These are phyloP conservation scores for Monilinia aucupariae DNA, from an alignment of 2,329 filamentous ascomycete genomes.

Conservation along the genomic window DNA sequence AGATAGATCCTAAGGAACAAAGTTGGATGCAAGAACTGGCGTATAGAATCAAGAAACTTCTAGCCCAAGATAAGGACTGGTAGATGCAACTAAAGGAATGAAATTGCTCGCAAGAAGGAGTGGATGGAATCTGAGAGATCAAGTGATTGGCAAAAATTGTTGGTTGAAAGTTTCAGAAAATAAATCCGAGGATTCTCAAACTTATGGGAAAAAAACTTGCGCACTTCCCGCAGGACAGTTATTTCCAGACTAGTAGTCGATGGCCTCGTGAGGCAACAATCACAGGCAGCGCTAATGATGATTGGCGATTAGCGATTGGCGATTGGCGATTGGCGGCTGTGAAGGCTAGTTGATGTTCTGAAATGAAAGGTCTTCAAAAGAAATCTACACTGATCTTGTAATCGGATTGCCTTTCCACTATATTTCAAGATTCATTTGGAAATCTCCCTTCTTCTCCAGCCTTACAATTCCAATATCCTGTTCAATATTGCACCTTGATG, in stretches of 20 bases:
- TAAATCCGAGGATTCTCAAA: neutral
- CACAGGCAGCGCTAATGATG: neutral
- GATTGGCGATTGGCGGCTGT: no score
- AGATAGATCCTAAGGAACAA: neutral
- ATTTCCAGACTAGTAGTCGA: neutral
- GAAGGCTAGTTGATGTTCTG: neutral
- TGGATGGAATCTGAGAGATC: no score
- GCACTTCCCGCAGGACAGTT: no score
- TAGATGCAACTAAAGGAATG: no score
- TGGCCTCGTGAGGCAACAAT: neutral
- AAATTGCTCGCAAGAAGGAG: neutral
- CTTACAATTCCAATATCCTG: neutral
- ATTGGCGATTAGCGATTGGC: neutral
- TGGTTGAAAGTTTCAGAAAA: neutral
- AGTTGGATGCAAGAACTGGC: no score
- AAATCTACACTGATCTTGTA: neutral
- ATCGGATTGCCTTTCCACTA: neutral
- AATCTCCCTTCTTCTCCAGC: neutral
- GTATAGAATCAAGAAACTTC: neutral
- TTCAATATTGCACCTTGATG: no score
- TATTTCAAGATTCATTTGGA: neutral
- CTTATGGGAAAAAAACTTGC: neutral
- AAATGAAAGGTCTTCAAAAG: neutral
- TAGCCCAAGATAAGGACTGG: no score
- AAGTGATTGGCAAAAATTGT: neutral